Base-by-base conservation (phyloP, 148 eudicot genomes). In the Fagopyrum esculentum region DNA sequence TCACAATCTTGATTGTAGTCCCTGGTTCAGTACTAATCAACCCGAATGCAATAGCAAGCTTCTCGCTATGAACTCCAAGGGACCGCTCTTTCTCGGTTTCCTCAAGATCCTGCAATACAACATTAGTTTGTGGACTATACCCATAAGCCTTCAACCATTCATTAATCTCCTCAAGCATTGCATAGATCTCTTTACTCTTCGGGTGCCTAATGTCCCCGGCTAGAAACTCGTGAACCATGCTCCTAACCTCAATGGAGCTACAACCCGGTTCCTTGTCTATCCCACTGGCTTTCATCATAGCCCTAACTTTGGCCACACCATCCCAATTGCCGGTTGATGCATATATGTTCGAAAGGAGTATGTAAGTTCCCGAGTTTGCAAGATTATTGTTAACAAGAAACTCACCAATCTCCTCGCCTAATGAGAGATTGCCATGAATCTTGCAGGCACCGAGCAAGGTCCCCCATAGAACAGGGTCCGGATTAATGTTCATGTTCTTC, bases 181-280 rank as follows among this genome's bases (percentile, higher is more conserved):
- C 74, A 69, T 95, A 95, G 22, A 95, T 90, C 64, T 89, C 86
- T 86, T 85, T 85, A 74, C 89, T 84, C 73, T 83, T 85, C 1
- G 91, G 88, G 74, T 92, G 97, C 75, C 84, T 92, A 80, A 83
- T 15, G 75, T 95, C 98, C 59, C 98, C 98, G 9, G 97, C 97
- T 54, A 95, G 79, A 78, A 95, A 95, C 79, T 95, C 98, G 35
- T 92, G 90, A 13, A 92, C 89, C 77, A 79, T 85, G 76, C 85
- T 87, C 44, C 83, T 77, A n/a, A 95, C 85, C 73, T 90, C 98
- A 60, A 92, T 85, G 17, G 98, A 90, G 82, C 92, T 92, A 81
- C 98, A 95, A 56, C 98, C 98, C 0, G 98, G 96, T 78, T 95
- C 98, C 75, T 95, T 95, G 29, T 77, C 81, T 45, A 90, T 83